Base-by-base conservation (phyloP, 2,329 filamentous ascomycete genomes). In the Graphilbum ipis-grandicollis region DNA sequence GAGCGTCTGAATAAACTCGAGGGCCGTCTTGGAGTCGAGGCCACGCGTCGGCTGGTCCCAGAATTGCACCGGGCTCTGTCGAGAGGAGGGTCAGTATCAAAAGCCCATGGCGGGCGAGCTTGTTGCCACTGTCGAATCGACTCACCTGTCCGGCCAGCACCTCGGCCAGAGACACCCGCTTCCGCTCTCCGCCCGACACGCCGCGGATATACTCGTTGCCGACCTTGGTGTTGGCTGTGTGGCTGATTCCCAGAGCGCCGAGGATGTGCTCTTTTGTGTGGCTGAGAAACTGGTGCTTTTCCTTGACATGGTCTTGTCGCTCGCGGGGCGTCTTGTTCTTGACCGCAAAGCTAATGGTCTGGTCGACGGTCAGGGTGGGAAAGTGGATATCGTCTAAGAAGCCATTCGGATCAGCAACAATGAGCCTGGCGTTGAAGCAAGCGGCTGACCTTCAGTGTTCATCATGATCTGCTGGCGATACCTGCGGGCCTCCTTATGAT, bases 121-220 rank as follows among this genome's bases (percentile, higher is more conserved):
- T n/a, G n/a, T n/a, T n/a, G n/a, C n/a, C n/a, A n/a, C n/a, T n/a
- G n/a, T n/a, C n/a, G n/a, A n/a, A n/a, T n/a, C n/a, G n/a, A n/a
- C n/a, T n/a, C n/a, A n/a, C n/a, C n/a, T n/a, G 54, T 0, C 60
- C 60, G 9, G 66, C 64, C 40, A 79, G 70, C 6, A 75, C 75
- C 52, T 84, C 79, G 5, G 75, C 77, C 44, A 84, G 81, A 34
- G 71, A 77, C 5, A 85, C 79, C 51, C 80, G 72, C 56, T 85
- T 82, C 41, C 71, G 62, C 48, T 78, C 73, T 23, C 73, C 73
- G 7, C 73, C 73, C 17, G 65, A 71, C 2, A 78, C 65, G 12
- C 58, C 58, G 14, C 75, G 65, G 8, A 80, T 62, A 23, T 71
- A 66, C 41, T 76, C 74, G 42, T 79, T 72, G 2, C 78, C 78